Percentiles rank a stretch among this genome's conserved stretches.
These are phyloP conservation scores for Aspergillus persii DNA, from an alignment of 2,329 filamentous ascomycete species.

Conservation along the genomic window DNA sequence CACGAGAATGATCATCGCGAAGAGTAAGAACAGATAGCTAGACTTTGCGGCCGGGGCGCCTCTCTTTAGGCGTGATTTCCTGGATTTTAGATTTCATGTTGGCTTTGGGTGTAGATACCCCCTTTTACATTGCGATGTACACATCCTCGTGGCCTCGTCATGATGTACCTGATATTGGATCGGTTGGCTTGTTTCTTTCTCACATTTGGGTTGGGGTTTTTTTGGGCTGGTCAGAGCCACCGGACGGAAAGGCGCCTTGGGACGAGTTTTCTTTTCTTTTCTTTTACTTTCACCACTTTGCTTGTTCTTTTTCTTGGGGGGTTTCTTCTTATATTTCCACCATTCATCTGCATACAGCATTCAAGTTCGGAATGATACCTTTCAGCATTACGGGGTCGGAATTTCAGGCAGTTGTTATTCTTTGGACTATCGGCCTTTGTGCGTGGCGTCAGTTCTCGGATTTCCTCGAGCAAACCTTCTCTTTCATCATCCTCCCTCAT, in stretches of 20 bases:
- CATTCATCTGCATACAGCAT: conserved; percentile 24
- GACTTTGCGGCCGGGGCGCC: neutral
- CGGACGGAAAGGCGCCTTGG: conserved; percentile 20
- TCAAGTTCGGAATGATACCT: conserved; percentile 25
- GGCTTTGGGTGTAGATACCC: neutral
- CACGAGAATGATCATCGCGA: conserved; percentile 18
- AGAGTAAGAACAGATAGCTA: conserved; percentile 6
- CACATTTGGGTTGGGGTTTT: conserved; percentile 15
- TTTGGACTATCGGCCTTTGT: conserved; percentile 19
- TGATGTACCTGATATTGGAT: conserved; percentile 14
- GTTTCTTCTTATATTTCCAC: conserved; percentile 10
- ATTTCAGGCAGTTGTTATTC: conserved; percentile 21
- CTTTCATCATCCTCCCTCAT: conserved; percentile 3
- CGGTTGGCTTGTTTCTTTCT: conserved; percentile 8
- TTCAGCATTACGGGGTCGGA: conserved; percentile 23
- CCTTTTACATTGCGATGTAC: neutral
- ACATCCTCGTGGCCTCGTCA: conserved; percentile 1
- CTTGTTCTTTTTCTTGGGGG: conserved; percentile 9
- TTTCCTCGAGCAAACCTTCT: conserved; percentile 16
- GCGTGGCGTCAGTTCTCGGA: conserved; percentile 28
- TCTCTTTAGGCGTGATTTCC: neutral
- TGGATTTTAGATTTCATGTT: neutral
- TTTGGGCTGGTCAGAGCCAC: conserved; percentile 11
- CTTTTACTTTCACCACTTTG: neutral
- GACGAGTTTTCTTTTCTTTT: conserved; percentile 13